Percentiles rank a stretch among this genome's conserved stretches.
phyloP scores from a whole-genome alignment of 768 basidiomycete species.

The Auricularia sp. region DNA sequence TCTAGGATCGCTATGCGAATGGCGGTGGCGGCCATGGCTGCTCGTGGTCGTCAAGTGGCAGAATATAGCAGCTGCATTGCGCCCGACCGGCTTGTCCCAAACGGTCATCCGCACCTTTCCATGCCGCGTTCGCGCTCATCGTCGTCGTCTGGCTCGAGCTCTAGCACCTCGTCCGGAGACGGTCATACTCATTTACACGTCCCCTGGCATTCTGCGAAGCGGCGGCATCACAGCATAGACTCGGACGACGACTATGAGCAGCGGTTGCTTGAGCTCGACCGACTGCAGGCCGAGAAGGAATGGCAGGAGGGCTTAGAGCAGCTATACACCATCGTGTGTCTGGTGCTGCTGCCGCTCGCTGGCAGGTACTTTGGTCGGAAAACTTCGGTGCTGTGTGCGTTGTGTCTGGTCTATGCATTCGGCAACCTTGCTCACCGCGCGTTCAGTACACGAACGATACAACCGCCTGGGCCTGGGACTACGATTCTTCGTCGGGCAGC shows the following conservation, averaged over 20 bases:
- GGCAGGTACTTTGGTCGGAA: conserved; percentile 83
- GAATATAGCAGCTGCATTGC: too few species aligned
- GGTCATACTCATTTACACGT: neutral
- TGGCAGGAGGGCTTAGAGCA: conserved; percentile 89
- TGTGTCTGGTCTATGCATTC: neutral
- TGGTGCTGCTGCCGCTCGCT: conserved; percentile 75
- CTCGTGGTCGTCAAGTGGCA: too few species aligned
- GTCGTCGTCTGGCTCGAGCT: neutral
- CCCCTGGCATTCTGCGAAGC: neutral
- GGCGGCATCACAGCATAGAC: conserved; percentile 5
- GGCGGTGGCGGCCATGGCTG: too few species aligned
- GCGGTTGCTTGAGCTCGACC: conserved; percentile 28
- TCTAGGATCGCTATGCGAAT: conserved; percentile 46
- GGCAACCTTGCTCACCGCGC: neutral
- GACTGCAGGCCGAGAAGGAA: conserved; percentile 59
- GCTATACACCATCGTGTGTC: conserved; percentile 67
- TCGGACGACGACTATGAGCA: conserved; percentile 67
- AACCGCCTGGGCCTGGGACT: neutral
- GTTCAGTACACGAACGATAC: neutral
- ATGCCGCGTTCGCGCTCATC: neutral
- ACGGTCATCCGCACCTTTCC: too few species aligned
- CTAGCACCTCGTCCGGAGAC: neutral
- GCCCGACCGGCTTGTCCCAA: too few species aligned
- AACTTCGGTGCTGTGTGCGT: conserved; percentile 80
- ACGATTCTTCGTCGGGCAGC: neutral